Conservation (phyloP, 495 filamentous ascomycete species). For the Penicillium diatomitis region DNA sequence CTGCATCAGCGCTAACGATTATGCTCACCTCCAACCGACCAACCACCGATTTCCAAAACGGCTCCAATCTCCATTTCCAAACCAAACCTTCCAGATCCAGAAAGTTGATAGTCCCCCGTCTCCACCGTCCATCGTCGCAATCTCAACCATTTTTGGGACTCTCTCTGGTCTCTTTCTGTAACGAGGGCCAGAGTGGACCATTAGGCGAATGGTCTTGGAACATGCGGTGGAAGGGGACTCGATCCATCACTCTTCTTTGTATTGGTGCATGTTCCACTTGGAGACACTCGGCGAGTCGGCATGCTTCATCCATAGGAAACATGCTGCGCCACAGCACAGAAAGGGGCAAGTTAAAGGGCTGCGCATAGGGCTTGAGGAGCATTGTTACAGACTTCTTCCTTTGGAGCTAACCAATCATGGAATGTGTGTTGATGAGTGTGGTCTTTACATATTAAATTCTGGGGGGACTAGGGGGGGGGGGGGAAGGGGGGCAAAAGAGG, state of each 20-base stretch:
- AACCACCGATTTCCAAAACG: no score
- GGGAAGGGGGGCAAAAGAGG: no score
- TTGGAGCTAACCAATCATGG: slow-evolving; percentile 5
- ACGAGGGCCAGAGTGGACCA: not conserved
- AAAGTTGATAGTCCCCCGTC: slow-evolving; percentile 4
- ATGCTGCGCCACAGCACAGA: slow-evolving; percentile 8
- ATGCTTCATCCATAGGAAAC: slow-evolving; percentile 4
- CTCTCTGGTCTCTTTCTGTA: not conserved
- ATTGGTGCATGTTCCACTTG: slow-evolving; percentile 3
- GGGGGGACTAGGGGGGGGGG: no score
- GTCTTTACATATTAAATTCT: no score
- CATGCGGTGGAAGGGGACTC: not conserved
- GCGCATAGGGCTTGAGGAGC: slow-evolving; percentile 9
- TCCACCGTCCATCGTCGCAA: slow-evolving; percentile 3
- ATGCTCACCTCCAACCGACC: slow-evolving; percentile 3
- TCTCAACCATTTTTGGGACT: slow-evolving; percentile 13
- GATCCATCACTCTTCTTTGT: not conserved
- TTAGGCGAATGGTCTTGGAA: slow-evolving; percentile 6
- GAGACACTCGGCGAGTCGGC: no score
- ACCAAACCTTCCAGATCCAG: not conserved
- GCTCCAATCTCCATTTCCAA: no score
- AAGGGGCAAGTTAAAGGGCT: slow-evolving; percentile 9
- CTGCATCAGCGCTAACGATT: slow-evolving; percentile 6
- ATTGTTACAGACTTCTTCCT: not conserved
- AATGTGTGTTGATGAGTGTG: slow-evolving; percentile 1